Evolutionary conservation across 805 yeast genomes (phyloP).

Genomic region (Metschnikowia picachoensis): DNA sequence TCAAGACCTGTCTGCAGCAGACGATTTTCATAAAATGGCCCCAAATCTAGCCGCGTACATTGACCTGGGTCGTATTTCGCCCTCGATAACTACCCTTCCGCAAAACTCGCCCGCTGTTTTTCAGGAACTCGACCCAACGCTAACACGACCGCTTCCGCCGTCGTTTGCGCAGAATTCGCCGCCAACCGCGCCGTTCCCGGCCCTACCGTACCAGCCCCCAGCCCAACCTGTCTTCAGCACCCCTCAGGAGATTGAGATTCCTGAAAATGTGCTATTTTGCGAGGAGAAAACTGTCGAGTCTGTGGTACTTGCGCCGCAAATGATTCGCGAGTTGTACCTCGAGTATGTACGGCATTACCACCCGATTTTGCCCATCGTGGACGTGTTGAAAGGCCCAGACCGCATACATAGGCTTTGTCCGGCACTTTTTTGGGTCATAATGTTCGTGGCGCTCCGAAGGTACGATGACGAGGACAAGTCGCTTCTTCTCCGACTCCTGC

Average conservation of each 20-base stretch:
- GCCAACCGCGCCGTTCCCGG: neutral
- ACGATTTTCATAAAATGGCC: slow-evolving; percentile 3
- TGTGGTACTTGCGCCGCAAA: slow-evolving; percentile 55
- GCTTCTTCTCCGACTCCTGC: slow-evolving; percentile 60
- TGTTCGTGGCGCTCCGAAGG: slow-evolving; percentile 79
- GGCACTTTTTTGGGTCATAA: slow-evolving; percentile 88
- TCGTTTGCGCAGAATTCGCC: too few species aligned
- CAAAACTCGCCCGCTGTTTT: too few species aligned
- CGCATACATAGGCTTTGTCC: slow-evolving; percentile 76
- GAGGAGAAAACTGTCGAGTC: slow-evolving; percentile 70
- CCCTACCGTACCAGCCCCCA: neutral
- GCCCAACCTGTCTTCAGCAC: neutral
- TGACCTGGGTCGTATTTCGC: neutral
- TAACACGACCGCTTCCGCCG: too few species aligned
- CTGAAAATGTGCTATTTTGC: slow-evolving; percentile 36
- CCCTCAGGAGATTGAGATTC: neutral
- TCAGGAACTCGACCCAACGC: too few species aligned
- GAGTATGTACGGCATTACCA: slow-evolving; percentile 81
- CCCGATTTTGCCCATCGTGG: slow-evolving; percentile 83
- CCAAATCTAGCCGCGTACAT: slow-evolving; percentile 5
- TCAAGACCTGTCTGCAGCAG: slow-evolving; percentile 27
- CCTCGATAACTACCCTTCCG: neutral
- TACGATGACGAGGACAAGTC: slow-evolving; percentile 29
- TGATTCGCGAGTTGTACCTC: slow-evolving; percentile 56
- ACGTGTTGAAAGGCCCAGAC: slow-evolving; percentile 78